phyloP scores from a whole-genome alignment of 2,329 filamentous ascomycete genomes.

The Talaromyces sp. region DNA sequence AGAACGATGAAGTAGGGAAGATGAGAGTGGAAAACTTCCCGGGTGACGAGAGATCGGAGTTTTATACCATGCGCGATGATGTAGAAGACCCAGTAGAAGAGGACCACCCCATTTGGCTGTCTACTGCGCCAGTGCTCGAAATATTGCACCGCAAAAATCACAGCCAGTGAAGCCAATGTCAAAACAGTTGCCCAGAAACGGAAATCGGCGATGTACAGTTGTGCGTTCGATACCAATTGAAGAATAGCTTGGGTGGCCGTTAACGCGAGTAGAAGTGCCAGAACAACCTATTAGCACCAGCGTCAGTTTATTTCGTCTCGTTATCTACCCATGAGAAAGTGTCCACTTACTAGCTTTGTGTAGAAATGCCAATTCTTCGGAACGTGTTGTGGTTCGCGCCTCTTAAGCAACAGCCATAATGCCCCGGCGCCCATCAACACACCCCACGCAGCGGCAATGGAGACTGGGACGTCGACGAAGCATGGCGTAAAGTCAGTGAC shows the following conservation, averaged over 20 bases:
- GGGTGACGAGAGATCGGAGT: slow-evolving; percentile 78
- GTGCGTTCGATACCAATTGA: slow-evolving; percentile 67
- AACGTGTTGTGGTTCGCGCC: slow-evolving; percentile 63
- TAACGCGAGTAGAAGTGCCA: slow-evolving; percentile 65
- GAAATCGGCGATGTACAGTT: slow-evolving; percentile 75
- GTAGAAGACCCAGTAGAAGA: slow-evolving; percentile 90
- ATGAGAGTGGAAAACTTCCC: slow-evolving; percentile 64
- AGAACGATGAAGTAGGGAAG: slow-evolving; percentile 76
- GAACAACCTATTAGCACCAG: slow-evolving; percentile 50
- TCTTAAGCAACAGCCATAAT: slow-evolving; percentile 73
- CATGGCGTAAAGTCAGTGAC: slow-evolving; percentile 96
- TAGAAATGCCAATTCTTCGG: slow-evolving; percentile 91
- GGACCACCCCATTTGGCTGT: slow-evolving; percentile 79
- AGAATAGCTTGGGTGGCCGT: slow-evolving; percentile 69
- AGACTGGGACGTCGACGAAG: slow-evolving; percentile 90
- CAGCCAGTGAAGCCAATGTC: slow-evolving; percentile 67
- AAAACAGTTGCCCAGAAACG: slow-evolving; percentile 76
- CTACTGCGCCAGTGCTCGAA: slow-evolving; percentile 78
- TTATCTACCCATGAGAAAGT: background rate
- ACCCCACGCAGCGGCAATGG: slow-evolving; percentile 73
- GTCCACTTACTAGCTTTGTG: slow-evolving; percentile 72
- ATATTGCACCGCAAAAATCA: slow-evolving; percentile 80
- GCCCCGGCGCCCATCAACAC: slow-evolving; percentile 73
- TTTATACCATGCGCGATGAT: slow-evolving; percentile 76
- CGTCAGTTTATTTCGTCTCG: background rate